Conservation (phyloP, 306 rosid species). For the Medicago truncatula region DNA sequence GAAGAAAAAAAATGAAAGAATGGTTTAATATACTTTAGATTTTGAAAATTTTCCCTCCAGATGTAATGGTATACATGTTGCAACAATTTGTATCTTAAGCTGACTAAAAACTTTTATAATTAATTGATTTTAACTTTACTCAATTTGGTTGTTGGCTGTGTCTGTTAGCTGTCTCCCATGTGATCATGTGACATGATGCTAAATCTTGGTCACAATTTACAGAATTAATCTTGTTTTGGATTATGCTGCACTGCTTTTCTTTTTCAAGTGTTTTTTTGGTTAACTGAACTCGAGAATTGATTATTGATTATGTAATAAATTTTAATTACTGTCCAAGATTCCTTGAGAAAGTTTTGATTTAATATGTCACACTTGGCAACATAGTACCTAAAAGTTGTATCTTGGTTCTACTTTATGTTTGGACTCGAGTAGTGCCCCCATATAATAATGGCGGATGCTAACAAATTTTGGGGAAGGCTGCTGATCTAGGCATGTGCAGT, state of each 20-base stretch:
- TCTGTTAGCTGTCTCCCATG: constrained; percentile 41
- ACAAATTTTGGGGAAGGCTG: background rate
- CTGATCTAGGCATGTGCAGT: background rate
- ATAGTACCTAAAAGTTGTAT: constrained; percentile 11
- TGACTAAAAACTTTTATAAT: background rate
- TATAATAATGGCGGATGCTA: background rate
- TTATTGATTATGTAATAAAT: constrained; percentile 8
- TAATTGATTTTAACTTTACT: constrained; percentile 18
- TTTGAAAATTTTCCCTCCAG: constrained; percentile 25
- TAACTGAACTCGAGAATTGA: constrained; percentile 2
- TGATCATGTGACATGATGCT: constrained; percentile 42
- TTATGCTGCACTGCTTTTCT: background rate
- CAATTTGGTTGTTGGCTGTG: constrained; percentile 21
- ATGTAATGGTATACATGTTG: constrained; percentile 23
- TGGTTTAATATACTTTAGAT: background rate
- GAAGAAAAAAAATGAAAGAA: constrained; percentile 27
- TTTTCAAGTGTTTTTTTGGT: background rate
- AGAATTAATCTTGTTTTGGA: background rate
- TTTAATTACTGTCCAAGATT: background rate
- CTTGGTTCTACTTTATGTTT: background rate
- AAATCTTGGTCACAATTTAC: constrained; percentile 13
- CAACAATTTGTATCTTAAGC: constrained; percentile 14
- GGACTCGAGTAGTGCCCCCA: constrained; percentile 8
- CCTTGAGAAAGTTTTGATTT: background rate
- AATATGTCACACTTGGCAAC: constrained; percentile 4